Evolutionary conservation across 2,329 filamentous ascomycete genomes (phyloP).

Genomic region (Nigrospora sphaerica): DNA sequence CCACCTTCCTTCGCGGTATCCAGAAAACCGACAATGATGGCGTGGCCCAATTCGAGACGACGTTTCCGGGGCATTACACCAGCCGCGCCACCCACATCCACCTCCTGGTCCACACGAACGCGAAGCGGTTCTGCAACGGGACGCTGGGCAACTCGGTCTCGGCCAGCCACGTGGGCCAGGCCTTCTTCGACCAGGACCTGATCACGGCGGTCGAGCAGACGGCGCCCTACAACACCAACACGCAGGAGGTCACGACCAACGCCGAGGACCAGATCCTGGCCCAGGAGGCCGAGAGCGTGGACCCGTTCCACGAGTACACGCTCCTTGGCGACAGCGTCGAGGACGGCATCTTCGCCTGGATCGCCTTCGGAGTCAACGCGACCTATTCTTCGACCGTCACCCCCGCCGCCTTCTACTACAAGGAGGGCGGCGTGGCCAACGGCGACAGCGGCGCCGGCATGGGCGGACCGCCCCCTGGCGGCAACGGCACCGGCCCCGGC

Average conservation of each 20-base stretch:
- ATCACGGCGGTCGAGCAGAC: not conserved
- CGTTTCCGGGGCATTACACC: not conserved
- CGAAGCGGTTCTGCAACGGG: not conserved
- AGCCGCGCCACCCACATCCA: conserved; percentile 1
- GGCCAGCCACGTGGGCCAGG: not conserved
- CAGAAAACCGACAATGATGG: not conserved
- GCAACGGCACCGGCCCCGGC: not conserved
- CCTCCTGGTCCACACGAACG: not conserved
- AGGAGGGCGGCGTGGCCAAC: not conserved
- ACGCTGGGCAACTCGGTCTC: not conserved
- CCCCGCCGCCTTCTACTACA: not conserved
- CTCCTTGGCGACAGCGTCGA: not conserved
- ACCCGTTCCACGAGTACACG: not conserved
- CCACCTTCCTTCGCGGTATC: not conserved
- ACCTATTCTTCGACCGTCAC: not conserved
- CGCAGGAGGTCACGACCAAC: not conserved
- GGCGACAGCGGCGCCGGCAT: not conserved
- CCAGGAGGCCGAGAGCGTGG: not conserved
- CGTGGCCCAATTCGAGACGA: not conserved
- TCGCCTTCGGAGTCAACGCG: not conserved
- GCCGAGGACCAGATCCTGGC: not conserved
- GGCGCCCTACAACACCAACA: not conserved
- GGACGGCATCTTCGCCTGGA: not conserved
- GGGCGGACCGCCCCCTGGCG: too few relatives aligned
- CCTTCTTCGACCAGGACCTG: not conserved